Percentiles rank a stretch among this genome's conserved stretches.
Conservation (phyloP, 2,329 filamentous ascomycete species). For the Trichoderma atrobrunneum region DNA sequence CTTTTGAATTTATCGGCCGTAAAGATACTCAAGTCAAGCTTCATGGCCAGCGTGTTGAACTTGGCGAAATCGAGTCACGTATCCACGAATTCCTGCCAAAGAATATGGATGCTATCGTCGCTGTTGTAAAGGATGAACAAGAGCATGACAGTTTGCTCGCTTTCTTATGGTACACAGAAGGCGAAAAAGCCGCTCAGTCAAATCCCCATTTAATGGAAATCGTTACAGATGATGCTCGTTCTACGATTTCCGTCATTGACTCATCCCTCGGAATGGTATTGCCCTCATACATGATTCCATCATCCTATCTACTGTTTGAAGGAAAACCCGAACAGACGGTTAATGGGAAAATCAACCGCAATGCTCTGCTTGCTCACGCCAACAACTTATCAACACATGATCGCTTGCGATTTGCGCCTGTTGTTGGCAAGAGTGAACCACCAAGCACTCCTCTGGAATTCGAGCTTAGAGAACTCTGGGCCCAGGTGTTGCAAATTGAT, state of each 20-base stretch:
- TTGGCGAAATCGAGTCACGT: constrained; percentile 17
- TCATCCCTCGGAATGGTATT: constrained; percentile 11
- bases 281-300: constrained; percentile 21
- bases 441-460: constrained; percentile 10
- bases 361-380: constrained; percentile 1
- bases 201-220: not conserved
- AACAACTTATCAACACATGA: constrained; percentile 1
- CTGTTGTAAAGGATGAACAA: constrained; percentile 18
- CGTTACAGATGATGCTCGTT: constrained; percentile 6
- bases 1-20: constrained; percentile 18
- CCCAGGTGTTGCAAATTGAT: constrained; percentile 2
- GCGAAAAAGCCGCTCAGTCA: not conserved
- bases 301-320: constrained; percentile 18
- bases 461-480: constrained; percentile 17
- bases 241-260: constrained; percentile 15
- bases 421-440: constrained; percentile 11
- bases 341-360: constrained; percentile 20
- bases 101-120: constrained; percentile 14
- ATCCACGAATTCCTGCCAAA: constrained; percentile 13
- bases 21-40: constrained; percentile 19
- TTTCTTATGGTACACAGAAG: constrained; percentile 20
- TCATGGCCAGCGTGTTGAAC: constrained; percentile 19
- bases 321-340: constrained; percentile 18
- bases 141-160: constrained; percentile 10
- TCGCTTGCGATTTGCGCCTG: constrained; percentile 5